Base-by-base conservation (phyloP, 257 asterid species). In the Ilex aquifolium region DNA sequence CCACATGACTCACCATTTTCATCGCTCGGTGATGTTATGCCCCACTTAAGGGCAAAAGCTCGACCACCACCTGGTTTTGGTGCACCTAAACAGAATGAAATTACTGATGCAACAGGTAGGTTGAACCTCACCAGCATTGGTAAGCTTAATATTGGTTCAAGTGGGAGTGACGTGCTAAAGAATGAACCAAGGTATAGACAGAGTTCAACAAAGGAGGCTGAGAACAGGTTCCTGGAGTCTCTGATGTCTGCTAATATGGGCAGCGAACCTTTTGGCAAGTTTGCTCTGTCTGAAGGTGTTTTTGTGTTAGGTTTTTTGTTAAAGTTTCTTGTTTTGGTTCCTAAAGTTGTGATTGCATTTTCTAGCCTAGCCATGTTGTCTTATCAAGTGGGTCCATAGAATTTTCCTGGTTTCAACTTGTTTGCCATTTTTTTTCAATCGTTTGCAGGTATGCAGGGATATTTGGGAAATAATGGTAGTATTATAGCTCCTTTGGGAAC, bases 31-130 rank as follows among this genome's bases (percentile, higher is more conserved):
- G 96, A 93, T 77, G 89, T 87, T 70, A 90, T 93, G 99, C 97
- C 99, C 50, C 99, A 90, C 68, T 77, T 93, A 62, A 88, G 95
- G 61, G 88, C 97, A 72, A 93, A 90, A 71, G 95, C 87, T 62
- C 78, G 90, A 10, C 95, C 99, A 58, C 99, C 99, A 63, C 99
- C 97, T 74, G 99, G 99, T 64, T 93, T 93, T 80, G 85, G 71
- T 69, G 52, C 95, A 17, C 73, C 90, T 60, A 90, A 88, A 84
- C 72, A 86, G n/a, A 88, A 73, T 60, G 92, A 90, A 61, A 63
- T 67, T 72, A 74, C 68, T 65, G 96, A 88, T 69, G 46, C 75
- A 44, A 66, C 88, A 42, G 80, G 76, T 68, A 72, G 81, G 64
- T 62, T 67, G 60, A 82, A 76, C 67, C 40, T 60, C 73, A 79